Evolutionary conservation across 108 stramenopile genomes (phyloP), one percentile per base, ranked within the genome.

Genomic region (Discostella pseudostelligera): DNA sequence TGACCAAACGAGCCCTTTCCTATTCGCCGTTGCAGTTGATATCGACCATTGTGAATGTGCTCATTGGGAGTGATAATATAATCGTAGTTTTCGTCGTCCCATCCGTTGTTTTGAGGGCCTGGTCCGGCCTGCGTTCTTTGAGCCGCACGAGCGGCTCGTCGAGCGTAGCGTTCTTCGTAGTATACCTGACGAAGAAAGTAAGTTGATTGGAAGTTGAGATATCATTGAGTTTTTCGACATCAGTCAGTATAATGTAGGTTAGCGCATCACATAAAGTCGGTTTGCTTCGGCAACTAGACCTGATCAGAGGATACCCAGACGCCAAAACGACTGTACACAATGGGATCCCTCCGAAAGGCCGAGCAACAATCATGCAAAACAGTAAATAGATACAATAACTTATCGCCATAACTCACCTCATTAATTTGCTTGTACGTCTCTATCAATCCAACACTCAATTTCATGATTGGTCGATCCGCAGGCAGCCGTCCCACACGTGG

Each of bases 1-100:
- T 99, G 96, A 14, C 96, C 96, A 72, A 97, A 97, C 8, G 89
- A 90, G 26, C 99, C 99, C 72, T 97, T 97, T 3, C 99, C 99
- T 61, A 99, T 98, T 49, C 91, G 81, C 72, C 97, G 90, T 63
- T 91, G 87, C 32, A 99, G 78, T 40, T 77, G 58, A 76, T 99
- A 99, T 14, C 96, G 84, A 35, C 78, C 79, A 8, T 80, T 54
- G 43, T 83, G 72, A 55, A 98, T 83, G 17, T 87, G 40, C 70
- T 99, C 97, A 7, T 89, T 89, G 26, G 81, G 59, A 5, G 81
- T 81, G 9, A 97, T 53, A 49, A 97, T 94, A 74, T 99, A 99
- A 59, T 99, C 97, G 73, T 87, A 97, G 56, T 99, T 88, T 36
- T 99, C 96, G 69, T 99, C 98, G 66, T 99, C 98, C 87, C 85